Conservation (phyloP, 768 basidiomycete genomes). For the Gelatoporia subvermispora region DNA sequence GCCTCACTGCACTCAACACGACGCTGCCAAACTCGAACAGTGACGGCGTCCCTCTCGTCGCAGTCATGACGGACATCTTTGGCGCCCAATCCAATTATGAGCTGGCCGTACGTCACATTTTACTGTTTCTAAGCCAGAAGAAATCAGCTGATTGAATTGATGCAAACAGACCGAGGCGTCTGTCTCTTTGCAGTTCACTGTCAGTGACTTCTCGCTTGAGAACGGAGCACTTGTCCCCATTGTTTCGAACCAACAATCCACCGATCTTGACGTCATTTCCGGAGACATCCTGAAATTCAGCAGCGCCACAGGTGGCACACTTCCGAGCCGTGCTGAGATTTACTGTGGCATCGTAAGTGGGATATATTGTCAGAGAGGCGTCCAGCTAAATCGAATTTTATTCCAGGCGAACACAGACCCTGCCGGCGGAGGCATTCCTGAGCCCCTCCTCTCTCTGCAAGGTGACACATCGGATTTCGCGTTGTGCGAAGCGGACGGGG, state of each 20-base stretch:
- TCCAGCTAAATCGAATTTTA: too few relatives aligned
- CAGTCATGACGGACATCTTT: neutral
- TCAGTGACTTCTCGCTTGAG: neutral
- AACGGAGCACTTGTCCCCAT: too few relatives aligned
- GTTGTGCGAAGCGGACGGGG: neutral
- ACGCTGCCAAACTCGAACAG: neutral
- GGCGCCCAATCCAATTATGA: neutral
- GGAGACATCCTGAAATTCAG: too few relatives aligned
- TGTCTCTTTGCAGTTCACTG: neutral
- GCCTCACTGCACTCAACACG: neutral
- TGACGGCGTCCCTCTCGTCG: neutral
- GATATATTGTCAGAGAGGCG: too few relatives aligned
- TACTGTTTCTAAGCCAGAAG: neutral
- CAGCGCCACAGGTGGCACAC: too few relatives aligned
- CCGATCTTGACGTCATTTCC: too few relatives aligned
- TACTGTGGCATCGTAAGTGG: slow-evolving; percentile 1
- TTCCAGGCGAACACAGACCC: neutral
- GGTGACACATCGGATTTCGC: neutral
- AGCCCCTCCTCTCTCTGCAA: neutral
- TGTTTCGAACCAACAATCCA: too few relatives aligned
- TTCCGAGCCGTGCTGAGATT: too few relatives aligned
- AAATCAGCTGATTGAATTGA: neutral
- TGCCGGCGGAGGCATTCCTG: neutral
- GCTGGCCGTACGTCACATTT: neutral
- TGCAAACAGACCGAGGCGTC: neutral